Percentiles rank a stretch among this genome's conserved stretches.
Evolutionary conservation across 2,329 filamentous ascomycete genomes (phyloP).

Genomic region (Salinomyces thailandicus): DNA sequence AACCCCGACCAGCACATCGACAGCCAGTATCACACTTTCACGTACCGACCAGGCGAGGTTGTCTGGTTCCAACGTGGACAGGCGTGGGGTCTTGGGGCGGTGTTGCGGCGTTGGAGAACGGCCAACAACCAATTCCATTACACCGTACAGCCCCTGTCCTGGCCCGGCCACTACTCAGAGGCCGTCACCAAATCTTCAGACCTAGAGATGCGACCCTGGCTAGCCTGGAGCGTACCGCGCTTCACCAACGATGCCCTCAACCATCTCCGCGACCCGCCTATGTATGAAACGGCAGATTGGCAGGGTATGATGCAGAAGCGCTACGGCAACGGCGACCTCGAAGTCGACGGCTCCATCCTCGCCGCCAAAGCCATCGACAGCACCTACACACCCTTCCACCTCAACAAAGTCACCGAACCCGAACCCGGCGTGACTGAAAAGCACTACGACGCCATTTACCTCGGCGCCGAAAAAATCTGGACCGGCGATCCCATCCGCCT

Average conservation of each 20-base stretch:
- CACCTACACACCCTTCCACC: constrained; percentile 44
- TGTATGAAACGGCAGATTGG: constrained; percentile 45
- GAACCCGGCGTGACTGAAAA: constrained; percentile 30
- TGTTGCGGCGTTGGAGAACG: constrained; percentile 35
- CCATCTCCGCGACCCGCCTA: constrained; percentile 26
- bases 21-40: constrained; percentile 36
- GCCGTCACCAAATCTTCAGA: constrained; percentile 36
- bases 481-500: constrained; percentile 48
- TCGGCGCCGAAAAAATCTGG: constrained; percentile 52
- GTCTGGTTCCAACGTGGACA: constrained; percentile 45
- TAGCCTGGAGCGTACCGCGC: constrained; percentile 47
- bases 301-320: constrained; percentile 29
- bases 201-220: constrained; percentile 43
- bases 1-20: constrained; percentile 42
- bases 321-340: constrained; percentile 39
- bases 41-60: constrained; percentile 46
- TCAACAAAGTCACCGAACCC: constrained; percentile 30
- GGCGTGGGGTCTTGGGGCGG: constrained; percentile 46
- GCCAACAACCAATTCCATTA: constrained; percentile 16
- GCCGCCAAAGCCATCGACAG: constrained; percentile 46
- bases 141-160: constrained; percentile 33
- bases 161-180: constrained; percentile 12
- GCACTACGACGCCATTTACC: constrained; percentile 44
- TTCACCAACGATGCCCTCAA: constrained; percentile 39
- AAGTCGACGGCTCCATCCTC: constrained; percentile 49